Conservation (phyloP, 192 early-diverging fungal genomes). For the Neocallimastix lanati region DNA sequence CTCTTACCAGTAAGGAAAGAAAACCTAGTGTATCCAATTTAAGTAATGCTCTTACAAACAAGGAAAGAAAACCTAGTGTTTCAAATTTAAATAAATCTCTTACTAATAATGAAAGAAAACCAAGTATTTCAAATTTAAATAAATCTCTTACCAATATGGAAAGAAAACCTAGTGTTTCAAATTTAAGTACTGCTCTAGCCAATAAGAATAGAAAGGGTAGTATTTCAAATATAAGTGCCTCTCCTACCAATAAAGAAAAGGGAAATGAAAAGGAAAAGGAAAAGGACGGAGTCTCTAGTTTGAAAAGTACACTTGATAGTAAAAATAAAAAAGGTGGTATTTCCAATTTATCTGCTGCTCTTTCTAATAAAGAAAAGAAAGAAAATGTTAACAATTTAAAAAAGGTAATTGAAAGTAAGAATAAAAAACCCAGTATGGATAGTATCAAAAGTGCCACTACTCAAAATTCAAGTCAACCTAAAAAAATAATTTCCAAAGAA, state of each 20-base stretch:
- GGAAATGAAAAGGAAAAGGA: too few species aligned
- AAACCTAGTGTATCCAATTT: too few species aligned
- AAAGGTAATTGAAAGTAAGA: neutral
- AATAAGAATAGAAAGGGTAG: neutral
- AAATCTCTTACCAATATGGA: neutral
- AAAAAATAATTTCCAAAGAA: neutral
- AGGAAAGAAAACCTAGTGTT: neutral
- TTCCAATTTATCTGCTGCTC: neutral
- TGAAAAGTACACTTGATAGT: too few species aligned
- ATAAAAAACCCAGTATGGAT: neutral
- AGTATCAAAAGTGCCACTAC: too few species aligned
- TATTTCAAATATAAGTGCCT: neutral
- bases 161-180: neutral
- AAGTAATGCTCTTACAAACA: too few species aligned
- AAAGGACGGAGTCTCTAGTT: too few species aligned
- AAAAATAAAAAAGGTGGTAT: neutral
- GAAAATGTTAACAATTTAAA: neutral
- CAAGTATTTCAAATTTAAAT: neutral
- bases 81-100: neutral
- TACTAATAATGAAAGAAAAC: neutral
- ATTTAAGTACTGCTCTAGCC: neutral
- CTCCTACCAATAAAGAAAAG: too few species aligned
- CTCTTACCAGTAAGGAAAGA: too few species aligned
- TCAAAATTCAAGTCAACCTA: neutral
- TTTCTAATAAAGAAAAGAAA: neutral